phyloP scores from a whole-genome alignment of 2,329 filamentous ascomycete species.

The Claviceps monticola region DNA sequence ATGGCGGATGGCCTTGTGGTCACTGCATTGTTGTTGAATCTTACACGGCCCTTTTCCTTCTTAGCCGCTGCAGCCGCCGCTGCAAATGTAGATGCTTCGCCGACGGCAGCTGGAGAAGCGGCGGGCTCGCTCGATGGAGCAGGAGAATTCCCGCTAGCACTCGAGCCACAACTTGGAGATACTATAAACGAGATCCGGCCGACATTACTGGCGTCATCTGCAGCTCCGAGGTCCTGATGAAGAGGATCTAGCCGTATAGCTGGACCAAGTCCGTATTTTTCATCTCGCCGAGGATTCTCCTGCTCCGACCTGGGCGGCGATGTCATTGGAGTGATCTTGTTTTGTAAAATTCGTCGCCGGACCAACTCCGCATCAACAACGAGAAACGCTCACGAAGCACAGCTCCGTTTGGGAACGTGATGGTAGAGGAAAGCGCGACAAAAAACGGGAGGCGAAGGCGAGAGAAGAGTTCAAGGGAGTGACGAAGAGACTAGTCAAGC shows the following conservation, averaged over 20 bases:
- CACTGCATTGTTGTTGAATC: slow-evolving; percentile 32
- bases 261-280: neutral
- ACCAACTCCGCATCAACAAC: neutral
- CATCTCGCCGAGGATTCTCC: slow-evolving; percentile 1
- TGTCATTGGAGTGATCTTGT: slow-evolving; percentile 1
- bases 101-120: neutral
- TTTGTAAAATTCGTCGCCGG: neutral
- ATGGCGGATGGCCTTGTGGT: slow-evolving; percentile 14
- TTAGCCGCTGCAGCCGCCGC: slow-evolving; percentile 11
- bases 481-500: neutral
- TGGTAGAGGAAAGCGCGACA: neutral
- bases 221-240: neutral
- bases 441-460: neutral
- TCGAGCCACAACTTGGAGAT: neutral
- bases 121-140: neutral
- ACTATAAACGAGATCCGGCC: neutral
- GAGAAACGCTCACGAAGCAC: neutral
- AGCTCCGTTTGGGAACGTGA: neutral
- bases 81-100: neutral
- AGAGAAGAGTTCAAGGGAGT: neutral
- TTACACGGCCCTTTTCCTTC: slow-evolving; percentile 33
- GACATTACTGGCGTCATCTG: neutral
- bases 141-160: neutral
- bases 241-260: neutral
- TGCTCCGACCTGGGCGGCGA: slow-evolving; percentile 3